Conservation (phyloP, 306 rosid species). For the Quercus ilex region DNA sequence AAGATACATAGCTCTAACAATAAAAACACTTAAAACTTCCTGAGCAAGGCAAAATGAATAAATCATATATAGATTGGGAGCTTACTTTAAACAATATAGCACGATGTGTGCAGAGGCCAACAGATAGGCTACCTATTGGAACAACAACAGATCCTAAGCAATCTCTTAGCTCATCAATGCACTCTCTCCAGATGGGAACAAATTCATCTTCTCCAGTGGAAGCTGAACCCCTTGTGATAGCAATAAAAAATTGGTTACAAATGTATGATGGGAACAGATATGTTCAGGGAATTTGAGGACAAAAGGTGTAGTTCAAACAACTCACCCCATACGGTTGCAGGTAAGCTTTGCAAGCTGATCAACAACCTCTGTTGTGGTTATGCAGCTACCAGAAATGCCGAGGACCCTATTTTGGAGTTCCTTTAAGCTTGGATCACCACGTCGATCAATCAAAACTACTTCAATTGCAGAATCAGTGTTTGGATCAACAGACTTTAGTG, state of each 20-base stretch:
- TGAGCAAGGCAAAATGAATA: not conserved
- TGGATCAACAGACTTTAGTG: slow-evolving; percentile 68
- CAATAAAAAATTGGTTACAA: slow-evolving; percentile 45
- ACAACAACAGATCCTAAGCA: slow-evolving; percentile 89
- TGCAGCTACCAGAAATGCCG: slow-evolving; percentile 63
- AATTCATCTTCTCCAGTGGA: slow-evolving; percentile 67
- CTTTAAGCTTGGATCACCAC: slow-evolving; percentile 73
- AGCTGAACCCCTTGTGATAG: slow-evolving; percentile 81
- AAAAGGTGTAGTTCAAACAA: slow-evolving; percentile 23
- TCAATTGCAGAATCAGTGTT: slow-evolving; percentile 63
- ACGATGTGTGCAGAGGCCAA: slow-evolving; percentile 98
- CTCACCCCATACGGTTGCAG: slow-evolving; percentile 92
- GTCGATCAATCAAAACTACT: slow-evolving; percentile 77
- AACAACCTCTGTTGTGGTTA: slow-evolving; percentile 76
- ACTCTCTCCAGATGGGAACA: slow-evolving; percentile 70
- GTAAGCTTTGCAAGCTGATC: slow-evolving; percentile 92
- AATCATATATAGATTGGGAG: slow-evolving; percentile 6
- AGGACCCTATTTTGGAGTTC: slow-evolving; percentile 73
- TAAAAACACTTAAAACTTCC: slow-evolving; percentile 12
- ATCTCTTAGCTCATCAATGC: slow-evolving; percentile 76
- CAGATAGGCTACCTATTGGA: slow-evolving; percentile 89
- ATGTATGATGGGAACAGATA: slow-evolving; percentile 21
- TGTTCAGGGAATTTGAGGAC: slow-evolving; percentile 21
- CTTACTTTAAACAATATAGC: slow-evolving; percentile 93
- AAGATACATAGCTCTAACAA: not conserved